Percentiles rank a stretch among this genome's conserved stretches.
Evolutionary conservation across 2,329 filamentous ascomycete genomes (phyloP).

Genomic region (Colletotrichum neosansevieriae): DNA sequence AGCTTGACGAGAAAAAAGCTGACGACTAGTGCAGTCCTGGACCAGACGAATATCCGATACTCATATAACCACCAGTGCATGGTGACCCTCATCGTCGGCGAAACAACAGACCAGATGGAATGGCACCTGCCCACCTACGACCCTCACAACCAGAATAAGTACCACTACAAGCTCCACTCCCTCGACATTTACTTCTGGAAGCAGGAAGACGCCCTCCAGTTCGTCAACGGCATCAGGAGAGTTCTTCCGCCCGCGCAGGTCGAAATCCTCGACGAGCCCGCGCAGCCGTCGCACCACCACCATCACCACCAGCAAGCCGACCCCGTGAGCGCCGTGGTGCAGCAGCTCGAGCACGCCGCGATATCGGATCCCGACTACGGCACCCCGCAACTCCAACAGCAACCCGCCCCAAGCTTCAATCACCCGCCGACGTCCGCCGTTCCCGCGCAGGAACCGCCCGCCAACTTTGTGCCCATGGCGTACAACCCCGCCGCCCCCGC

Average conservation of each 20-base stretch:
- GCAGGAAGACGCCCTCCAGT: slow-evolving; percentile 76
- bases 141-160: slow-evolving; percentile 79
- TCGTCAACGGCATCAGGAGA: slow-evolving; percentile 75
- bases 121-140: slow-evolving; percentile 84
- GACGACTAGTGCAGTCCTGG: slow-evolving; percentile 66
- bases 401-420: slow-evolving; percentile 51
- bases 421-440: slow-evolving; percentile 55
- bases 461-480: slow-evolving; percentile 72
- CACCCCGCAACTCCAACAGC: slow-evolving; percentile 38
- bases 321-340: slow-evolving; percentile 75
- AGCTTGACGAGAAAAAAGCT: slow-evolving; percentile 36
- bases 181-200: slow-evolving; percentile 87
- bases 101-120: slow-evolving; percentile 64
- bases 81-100: slow-evolving; percentile 75
- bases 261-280: slow-evolving; percentile 74
- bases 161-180: slow-evolving; percentile 82
- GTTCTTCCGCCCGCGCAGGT: slow-evolving; percentile 72
- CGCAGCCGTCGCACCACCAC: slow-evolving; percentile 54
- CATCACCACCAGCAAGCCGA: slow-evolving; percentile 47
- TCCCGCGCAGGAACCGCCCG: slow-evolving; percentile 46
- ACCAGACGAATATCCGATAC: slow-evolving; percentile 74
- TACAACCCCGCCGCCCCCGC: slow-evolving; percentile 85
- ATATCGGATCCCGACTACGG: slow-evolving; percentile 70
- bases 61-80: slow-evolving; percentile 80
- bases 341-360: slow-evolving; percentile 78